A percentile compares a stretch with the other conserved stretches of the same genome.
phyloP scores from a whole-genome alignment of 2,329 filamentous ascomycete species.

The Trichoderma atrobrunneum region DNA sequence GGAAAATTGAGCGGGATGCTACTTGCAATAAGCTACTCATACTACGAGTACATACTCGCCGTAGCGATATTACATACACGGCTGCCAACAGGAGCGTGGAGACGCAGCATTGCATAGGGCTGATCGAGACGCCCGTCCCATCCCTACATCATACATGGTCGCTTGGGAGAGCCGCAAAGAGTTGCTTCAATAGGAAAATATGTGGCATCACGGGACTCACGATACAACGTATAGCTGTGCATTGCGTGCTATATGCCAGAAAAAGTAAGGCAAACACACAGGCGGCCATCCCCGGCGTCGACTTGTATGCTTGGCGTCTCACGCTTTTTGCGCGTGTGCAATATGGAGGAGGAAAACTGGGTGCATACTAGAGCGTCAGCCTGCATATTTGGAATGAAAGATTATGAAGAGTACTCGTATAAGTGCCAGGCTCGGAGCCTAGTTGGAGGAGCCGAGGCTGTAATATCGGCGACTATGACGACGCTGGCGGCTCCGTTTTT shows the following conservation, averaged over 20 bases:
- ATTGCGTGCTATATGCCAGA: neutral
- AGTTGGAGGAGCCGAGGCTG: neutral
- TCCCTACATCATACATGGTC: neutral
- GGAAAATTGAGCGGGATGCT: neutral
- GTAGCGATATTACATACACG: neutral
- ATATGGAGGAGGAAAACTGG: neutral
- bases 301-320: neutral
- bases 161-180: neutral
- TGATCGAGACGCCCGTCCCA: neutral
- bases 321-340: neutral
- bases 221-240: neutral
- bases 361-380: neutral
- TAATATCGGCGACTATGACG: neutral
- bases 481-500: neutral
- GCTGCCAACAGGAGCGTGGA: neutral
- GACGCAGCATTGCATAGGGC: conserved; percentile 14
- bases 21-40: neutral
- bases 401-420: neutral
- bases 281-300: neutral
- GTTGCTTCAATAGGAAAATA: neutral
- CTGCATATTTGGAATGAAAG: neutral
- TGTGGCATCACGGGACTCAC: neutral
- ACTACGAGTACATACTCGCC: neutral
- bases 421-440: neutral
- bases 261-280: neutral